phyloP scores from a whole-genome alignment of 2,329 filamentous ascomycete species.

The Claviceps pazoutovae region DNA sequence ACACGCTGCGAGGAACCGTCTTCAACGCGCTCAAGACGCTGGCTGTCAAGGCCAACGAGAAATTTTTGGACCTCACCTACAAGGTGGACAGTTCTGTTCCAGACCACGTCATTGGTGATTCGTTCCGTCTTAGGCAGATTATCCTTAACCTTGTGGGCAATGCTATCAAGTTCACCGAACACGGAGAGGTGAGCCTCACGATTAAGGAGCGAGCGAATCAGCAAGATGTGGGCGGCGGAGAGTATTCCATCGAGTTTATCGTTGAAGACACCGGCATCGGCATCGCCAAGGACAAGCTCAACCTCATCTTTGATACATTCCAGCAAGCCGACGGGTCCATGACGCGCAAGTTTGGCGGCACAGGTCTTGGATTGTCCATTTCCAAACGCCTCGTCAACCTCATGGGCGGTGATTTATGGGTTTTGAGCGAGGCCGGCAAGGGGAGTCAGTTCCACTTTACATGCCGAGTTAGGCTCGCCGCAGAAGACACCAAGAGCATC shows the following conservation, averaged over 20 bases:
- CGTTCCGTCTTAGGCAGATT: conserved; percentile 90
- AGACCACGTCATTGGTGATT: conserved; percentile 90
- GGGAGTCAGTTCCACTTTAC: conserved; percentile 96
- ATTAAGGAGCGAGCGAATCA: conserved; percentile 57
- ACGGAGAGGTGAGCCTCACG: conserved; percentile 89
- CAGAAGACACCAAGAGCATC: conserved; percentile 63
- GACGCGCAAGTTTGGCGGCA: conserved; percentile 89
- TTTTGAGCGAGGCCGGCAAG: conserved; percentile 79
- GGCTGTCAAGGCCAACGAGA: conserved; percentile 94
- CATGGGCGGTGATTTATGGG: conserved; percentile 95
- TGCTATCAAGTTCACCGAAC: conserved; percentile 97
- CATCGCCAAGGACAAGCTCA: conserved; percentile 87
- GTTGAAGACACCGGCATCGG: conserved; percentile 95
- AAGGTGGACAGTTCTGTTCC: conserved; percentile 87
- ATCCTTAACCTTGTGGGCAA: conserved; percentile 96
- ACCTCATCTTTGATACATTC: conserved; percentile 97
- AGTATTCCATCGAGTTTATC: conserved; percentile 91
- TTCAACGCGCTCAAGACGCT: conserved; percentile 96
- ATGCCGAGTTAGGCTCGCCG: conserved; percentile 74
- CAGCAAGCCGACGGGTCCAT: conserved; percentile 96
- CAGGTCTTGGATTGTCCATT: conserved; percentile 84
- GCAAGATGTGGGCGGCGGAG: conserved; percentile 50
- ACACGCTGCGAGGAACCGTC: conserved; percentile 83
- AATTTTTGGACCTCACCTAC: conserved; percentile 83
- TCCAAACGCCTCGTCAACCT: conserved; percentile 89